Percentiles rank a stretch among this genome's conserved stretches.
Evolutionary conservation across 495 filamentous ascomycete species (phyloP).

Genomic region (Penicillium maclennaniae): DNA sequence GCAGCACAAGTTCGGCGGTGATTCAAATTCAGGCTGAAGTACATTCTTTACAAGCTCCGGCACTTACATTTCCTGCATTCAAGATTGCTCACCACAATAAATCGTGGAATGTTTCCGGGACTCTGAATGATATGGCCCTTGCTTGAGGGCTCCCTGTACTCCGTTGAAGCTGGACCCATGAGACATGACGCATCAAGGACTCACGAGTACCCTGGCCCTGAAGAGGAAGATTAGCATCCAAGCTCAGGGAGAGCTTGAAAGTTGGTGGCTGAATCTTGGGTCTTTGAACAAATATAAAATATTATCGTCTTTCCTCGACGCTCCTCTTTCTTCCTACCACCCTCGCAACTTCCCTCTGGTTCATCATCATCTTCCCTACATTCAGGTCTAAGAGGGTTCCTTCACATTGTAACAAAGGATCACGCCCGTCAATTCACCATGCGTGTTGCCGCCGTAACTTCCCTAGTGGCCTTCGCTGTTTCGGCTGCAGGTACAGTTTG

Average conservation of each 20-base stretch:
- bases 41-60: conserved; percentile 4
- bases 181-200: conserved; percentile 16
- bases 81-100: neutral
- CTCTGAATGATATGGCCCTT: conserved; percentile 4
- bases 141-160: conserved; percentile 16
- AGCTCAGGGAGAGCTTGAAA: conserved; percentile 1
- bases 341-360: neutral
- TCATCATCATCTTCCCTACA: neutral
- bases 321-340: conserved; percentile 4
- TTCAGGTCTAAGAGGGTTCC: neutral
- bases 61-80: neutral
- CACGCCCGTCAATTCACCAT: conserved; percentile 9
- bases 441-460: conserved; percentile 15
- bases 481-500: conserved; percentile 18
- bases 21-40: conserved; percentile 7
- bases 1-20: conserved; percentile 12
- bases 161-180: conserved; percentile 10
- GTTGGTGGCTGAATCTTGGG: neutral
- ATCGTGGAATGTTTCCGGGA: neutral
- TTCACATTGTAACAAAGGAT: neutral
- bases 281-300: conserved; percentile 10
- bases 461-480: conserved; percentile 16
- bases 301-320: neutral
- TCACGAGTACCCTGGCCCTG: conserved; percentile 12
- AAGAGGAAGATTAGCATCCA: conserved; percentile 12